phyloP scores from a whole-genome alignment of 352 stramenopile species.

The Globisporangium yorkense region DNA sequence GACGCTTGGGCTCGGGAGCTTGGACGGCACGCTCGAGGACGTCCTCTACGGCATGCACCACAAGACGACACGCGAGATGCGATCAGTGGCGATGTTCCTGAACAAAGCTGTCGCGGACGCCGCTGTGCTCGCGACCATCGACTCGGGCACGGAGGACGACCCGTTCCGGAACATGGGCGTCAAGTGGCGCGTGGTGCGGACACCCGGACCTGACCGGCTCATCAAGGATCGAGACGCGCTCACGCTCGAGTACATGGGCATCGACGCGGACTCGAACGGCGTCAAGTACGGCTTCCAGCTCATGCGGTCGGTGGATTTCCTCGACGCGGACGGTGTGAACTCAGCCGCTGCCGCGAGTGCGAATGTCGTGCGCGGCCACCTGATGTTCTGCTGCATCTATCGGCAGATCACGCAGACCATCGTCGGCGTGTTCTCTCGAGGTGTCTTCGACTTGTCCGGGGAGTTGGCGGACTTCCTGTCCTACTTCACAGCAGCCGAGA shows the following conservation, averaged over 20 bases:
- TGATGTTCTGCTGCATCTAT: conserved; percentile 11
- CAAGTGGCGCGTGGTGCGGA: conserved; percentile 35
- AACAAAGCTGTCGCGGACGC: conserved; percentile 37
- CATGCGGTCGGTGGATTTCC: conserved; percentile 9
- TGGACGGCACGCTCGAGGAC: conserved; percentile 38
- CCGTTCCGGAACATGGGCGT: conserved; percentile 42
- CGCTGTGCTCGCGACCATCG: conserved; percentile 34
- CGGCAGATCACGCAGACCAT: conserved; percentile 7
- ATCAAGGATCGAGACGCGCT: conserved; percentile 41
- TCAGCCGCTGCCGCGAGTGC: background rate
- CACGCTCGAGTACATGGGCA: conserved; percentile 42
- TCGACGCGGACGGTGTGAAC: background rate
- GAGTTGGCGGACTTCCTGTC: conserved; percentile 10
- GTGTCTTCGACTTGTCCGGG: conserved; percentile 11
- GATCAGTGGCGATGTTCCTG: conserved; percentile 23
- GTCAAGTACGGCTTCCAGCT: conserved; percentile 28
- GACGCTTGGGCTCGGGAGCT: conserved; percentile 30
- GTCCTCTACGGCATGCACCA: conserved; percentile 41
- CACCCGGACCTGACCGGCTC: conserved; percentile 17
- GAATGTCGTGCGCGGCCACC: conserved; percentile 8
- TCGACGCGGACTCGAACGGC: conserved; percentile 21
- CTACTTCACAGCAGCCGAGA: conserved; percentile 5
- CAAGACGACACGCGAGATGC: conserved; percentile 47
- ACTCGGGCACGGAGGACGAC: conserved; percentile 24
- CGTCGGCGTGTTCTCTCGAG: conserved; percentile 8